Evolutionary conservation across 805 yeast species (phyloP).

Genomic region (Saturnispora dispora): DNA sequence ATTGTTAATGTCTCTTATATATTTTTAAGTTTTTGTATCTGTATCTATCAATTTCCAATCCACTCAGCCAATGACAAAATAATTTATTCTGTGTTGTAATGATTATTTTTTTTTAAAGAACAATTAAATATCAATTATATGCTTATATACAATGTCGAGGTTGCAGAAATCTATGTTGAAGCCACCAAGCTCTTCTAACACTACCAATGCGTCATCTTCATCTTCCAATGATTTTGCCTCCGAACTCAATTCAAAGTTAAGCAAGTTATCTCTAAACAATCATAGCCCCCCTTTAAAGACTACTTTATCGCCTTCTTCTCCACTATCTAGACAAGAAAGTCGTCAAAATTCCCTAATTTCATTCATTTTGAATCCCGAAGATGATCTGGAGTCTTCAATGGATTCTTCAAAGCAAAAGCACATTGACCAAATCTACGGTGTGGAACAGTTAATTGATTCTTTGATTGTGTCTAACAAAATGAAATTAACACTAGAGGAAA

Average conservation of each 20-base stretch:
- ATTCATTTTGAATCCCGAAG: constrained; percentile 16
- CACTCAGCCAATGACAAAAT: neutral
- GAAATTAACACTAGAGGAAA: constrained; percentile 36
- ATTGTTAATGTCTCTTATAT: neutral
- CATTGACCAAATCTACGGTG: constrained; percentile 21
- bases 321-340: constrained; percentile 18
- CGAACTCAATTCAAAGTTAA: constrained; percentile 4
- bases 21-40: neutral
- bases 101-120: neutral
- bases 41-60: neutral
- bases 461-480: constrained; percentile 22
- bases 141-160: constrained; percentile 7
- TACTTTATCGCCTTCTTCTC: constrained; percentile 8
- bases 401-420: neutral
- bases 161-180: constrained; percentile 10
- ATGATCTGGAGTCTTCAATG: constrained; percentile 2
- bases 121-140: neutral
- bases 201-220: neutral
- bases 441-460: constrained; percentile 36
- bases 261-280: constrained; percentile 2
- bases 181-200: neutral
- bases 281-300: neutral
- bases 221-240: constrained; percentile 4
- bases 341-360: constrained; percentile 23
- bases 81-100: neutral